phyloP scores from a whole-genome alignment of 441 rosid species.

The Corymbia citriodora region DNA sequence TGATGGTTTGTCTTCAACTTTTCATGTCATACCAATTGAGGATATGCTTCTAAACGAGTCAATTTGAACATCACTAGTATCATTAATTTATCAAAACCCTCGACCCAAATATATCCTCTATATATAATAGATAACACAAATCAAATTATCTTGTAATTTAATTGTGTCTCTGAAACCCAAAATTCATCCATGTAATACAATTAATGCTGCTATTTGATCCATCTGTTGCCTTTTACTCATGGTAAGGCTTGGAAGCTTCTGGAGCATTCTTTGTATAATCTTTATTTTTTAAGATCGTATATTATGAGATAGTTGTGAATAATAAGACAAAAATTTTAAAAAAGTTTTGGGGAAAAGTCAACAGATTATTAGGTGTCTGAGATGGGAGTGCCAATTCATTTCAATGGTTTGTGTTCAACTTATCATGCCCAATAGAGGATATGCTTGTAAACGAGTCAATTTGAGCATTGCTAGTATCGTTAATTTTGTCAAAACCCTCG shows the following conservation, averaged over 20 bases:
- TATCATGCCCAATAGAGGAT: not conserved
- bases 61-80: not conserved
- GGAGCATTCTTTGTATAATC: not conserved
- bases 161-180: not conserved
- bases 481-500: not conserved
- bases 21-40: not conserved
- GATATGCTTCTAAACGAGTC: not conserved
- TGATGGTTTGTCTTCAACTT: not conserved
- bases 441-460: not conserved
- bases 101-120: not conserved
- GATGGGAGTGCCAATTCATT: not conserved
- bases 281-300: not conserved
- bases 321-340: not conserved
- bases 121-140: not conserved
- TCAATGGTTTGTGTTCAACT: not conserved
- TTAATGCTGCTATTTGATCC: not conserved
- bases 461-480: not conserved
- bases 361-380: not conserved
- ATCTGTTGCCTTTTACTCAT: not conserved
- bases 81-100: not conserved
- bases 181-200: not conserved
- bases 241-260: not conserved
- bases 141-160: not conserved
- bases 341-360: not conserved
- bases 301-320: not conserved